phyloP scores from a whole-genome alignment of 1,284 basidiomycete species.

The Fomitopsis betulina region DNA sequence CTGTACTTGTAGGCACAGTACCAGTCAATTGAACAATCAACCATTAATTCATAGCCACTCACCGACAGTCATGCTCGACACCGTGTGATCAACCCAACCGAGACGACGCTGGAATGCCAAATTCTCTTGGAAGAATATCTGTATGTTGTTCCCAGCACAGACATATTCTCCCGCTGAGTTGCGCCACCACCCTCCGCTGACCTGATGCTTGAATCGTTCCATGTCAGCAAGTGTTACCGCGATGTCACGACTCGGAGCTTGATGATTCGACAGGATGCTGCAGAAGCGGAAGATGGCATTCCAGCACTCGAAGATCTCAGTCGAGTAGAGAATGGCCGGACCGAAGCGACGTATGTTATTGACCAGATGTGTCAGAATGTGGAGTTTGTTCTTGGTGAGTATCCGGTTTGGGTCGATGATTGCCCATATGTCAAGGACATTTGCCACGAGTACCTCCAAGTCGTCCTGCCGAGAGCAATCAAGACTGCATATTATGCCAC shows the following conservation, averaged over 20 bases:
- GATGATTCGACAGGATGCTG: too few species aligned
- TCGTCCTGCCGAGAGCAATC: background rate
- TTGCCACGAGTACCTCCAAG: conserved; percentile 9
- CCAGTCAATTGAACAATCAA: background rate
- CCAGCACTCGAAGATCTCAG: conserved; percentile 42
- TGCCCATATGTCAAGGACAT: conserved; percentile 18
- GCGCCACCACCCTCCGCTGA: conserved; percentile 24
- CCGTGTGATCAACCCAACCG: background rate
- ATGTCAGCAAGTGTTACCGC: too few species aligned
- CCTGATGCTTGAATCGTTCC: too few species aligned
- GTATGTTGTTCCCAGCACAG: conserved; percentile 8
- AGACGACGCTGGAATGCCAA: background rate
- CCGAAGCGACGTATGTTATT: conserved; percentile 18
- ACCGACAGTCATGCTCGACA: background rate
- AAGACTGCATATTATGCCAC: background rate
- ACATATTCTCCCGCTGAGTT: conserved; percentile 2
- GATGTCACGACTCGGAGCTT: too few species aligned
- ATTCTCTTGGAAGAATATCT: background rate
- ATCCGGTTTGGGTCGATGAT: conserved; percentile 17
- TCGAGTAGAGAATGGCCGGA: conserved; percentile 21
- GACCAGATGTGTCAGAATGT: conserved; percentile 19
- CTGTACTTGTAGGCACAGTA: background rate
- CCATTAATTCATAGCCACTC: background rate
- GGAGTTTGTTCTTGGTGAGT: conserved; percentile 25
- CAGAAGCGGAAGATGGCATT: conserved; percentile 43